Evolutionary conservation across 2,329 filamentous ascomycete species (phyloP), one percentile per base, ranked within the genome.

Genomic region (Ilyonectria robusta): DNA sequence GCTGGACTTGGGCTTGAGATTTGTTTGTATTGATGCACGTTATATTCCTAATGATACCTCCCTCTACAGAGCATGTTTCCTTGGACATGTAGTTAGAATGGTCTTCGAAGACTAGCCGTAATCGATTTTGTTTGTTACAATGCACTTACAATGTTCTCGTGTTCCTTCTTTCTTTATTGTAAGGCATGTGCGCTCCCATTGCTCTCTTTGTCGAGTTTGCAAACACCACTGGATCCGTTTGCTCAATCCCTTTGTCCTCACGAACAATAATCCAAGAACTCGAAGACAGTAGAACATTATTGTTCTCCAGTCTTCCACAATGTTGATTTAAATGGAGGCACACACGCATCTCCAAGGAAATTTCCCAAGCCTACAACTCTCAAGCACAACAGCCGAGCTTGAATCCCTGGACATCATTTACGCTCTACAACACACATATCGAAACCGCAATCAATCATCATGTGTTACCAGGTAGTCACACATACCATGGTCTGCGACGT

Each of bases 401-500:
- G 7, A 17, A 42, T n/a, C 40, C 17, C 8, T 11, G 11, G 31
- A 9, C 8, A 33, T 33, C 3, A 33, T 33, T 33, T 11, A 33
- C 31, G 8, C 31, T 33, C 10, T n/a, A 19, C 23, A n/a, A 21
- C 23, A 13, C 29, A 23, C 17, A 9, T 13, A 21, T 15, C 31
- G 9, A 54, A 21, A 10, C 21, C 50, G 11, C 42, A 59, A 11
- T 17, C 23, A n/a, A 33, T 58, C 29, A 51, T 15, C 6, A 77
- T 76, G 75, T 77, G 75, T 42, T 75, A 74, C 42, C 69, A 65
- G n/a, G 65, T 73, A 21, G 29, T 72, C 54, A 74, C 69, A 4
- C 78, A 79, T 64, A 75, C 65, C 3, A 67, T 79, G 53, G 51
- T 61, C 13, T 80, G 78, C 72, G 77, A 80, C 57, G 58, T 69